Evolutionary conservation across 768 basidiomycete species (phyloP), one percentile per base, ranked within the genome.

Genomic region (Xerocomellus intermedius): DNA sequence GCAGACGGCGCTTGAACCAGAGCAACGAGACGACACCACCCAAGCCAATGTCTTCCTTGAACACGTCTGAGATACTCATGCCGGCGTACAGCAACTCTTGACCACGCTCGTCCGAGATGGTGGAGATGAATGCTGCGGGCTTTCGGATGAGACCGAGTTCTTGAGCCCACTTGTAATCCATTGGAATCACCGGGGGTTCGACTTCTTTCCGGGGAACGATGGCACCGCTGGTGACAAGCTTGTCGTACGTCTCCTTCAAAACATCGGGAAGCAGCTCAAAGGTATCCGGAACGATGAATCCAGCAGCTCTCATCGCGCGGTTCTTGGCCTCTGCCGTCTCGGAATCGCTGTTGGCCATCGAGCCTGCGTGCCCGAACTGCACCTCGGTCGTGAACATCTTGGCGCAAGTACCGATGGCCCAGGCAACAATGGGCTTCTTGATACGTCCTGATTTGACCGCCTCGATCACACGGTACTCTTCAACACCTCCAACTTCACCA

Each of bases 111-210:
- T 99, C 97, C 46, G 94, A 97, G 76, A 98, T 99, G 61, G 97
- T 97, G 32, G 94, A 97, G 79, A 97, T 96, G 81, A 96, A 97
- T 3, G 97, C 94, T 37, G 96, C 95, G 19, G 95, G 97, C 77
- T 98, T 98, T 71, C 96, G 89, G 77, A 98, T 95, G 69, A 99
- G 86, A 54, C 96, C 96, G 52, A 98, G 87, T 77, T 97, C 94
- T 77, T 95, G 92, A 35, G 95, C 95, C 96, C 96, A 98, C 81
- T 98, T 98, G 86, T 98, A 99, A 77, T 99, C 96, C 93, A 98
- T 98, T n/a, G 96, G 96, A 70, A 98, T 98, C 54, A 90, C 86
- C 10, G 96, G 96, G 5, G 95, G 94, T 22, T 94, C 91, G 51
- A 85, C 78, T 79, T 99, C 96, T 36, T 74, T 64, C 77, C 85